Evolutionary conservation across 2,329 filamentous ascomycete genomes (phyloP), one percentile per base, ranked within the genome.

Genomic region (Scytalidium sp.): DNA sequence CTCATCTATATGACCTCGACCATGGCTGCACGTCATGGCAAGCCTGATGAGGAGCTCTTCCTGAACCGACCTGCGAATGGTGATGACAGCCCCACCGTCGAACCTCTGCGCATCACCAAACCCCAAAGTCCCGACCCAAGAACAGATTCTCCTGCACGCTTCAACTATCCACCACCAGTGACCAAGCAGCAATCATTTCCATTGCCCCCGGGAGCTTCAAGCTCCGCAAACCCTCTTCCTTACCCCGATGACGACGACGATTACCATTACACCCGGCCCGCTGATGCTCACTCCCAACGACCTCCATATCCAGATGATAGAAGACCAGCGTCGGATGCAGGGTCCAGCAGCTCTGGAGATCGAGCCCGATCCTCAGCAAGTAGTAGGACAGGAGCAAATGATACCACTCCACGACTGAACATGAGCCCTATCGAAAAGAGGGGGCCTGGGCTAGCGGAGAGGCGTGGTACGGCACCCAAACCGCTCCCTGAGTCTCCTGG

Each of bases 91-190:
- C 88, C 90, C 50, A 89, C 88, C 17, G 81, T 96, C 59, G 88
- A 88, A 62, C 91, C 91, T 52, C 71, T 96, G 70, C 83, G 90
- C 63, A 95, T 96, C 67, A 86, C 85, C 73, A 95, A 95, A 69
- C 83, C 85, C 50, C 81, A 84, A 60, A 87, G 84, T 50, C 80
- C 85, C 25, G 76, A 76, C 46, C 82, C 82, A 48, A 56, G 57
- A 52, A 52, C 53, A 45, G 58, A 52, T 29, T 66, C 67, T 19
- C 65, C 66, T 44, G 54, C 56, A 52, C 57, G 58, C 66, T 74
- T 72, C 61, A 82, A 80, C 61, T 78, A 76, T 49, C 71, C 73
- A 23, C 75, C 76, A 43, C 64, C 70, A 20, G 70, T 63, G 58
- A 67, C 70, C 51, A 71, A 70, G 43, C 81, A 82, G 60, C 81